Base-by-base conservation (phyloP, 495 filamentous ascomycete genomes). In the Tuber umbilicatum region DNA sequence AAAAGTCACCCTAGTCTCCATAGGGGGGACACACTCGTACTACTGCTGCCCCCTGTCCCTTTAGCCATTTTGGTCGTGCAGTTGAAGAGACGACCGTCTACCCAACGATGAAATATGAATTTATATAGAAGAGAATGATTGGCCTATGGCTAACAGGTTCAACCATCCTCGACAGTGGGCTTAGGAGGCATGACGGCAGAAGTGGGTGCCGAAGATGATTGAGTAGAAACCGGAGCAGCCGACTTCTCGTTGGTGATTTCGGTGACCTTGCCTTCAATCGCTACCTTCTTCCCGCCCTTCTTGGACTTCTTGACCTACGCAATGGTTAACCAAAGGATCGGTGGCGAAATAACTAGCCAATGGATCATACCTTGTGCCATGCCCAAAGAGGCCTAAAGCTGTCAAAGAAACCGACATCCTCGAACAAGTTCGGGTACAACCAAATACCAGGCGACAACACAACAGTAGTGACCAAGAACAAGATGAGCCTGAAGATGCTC, bases 371-470 rank as follows among this genome's bases (percentile, higher is more conserved):
- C 90, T 98, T 93, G 84, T 98, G 95, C 96, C 96, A 99, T 70
- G 92, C 96, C 94, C 96, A 98, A 45, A 95, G 83, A 39, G 96
- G 96, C 84, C 91, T 91, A 87, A 99, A 99, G 84, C 92, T 96
- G 76, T 99, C 96, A 81, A 98, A 91, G 84, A 99, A 97, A 12
- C 94, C 95, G 68, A 99, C 96, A 83, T 99, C 96, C 84, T 98
- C 96, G 85, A 97, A 99, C 35, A 99, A 83, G 82, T 99, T 99
- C 68, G 96, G 96, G 86, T 93, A 99, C 68, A 99, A 87, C 96
- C 96, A 99, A 41, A 99, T 86, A 76, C 96, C 96, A 1, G 94
- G 95, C 21, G 93, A 87, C 16, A 89, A 87, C 12, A 88, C 86
- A 81, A 98, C 94, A 79, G 97, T 92, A 17, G 96, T 98, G 82